phyloP scores from a whole-genome alignment of 106 monocot species.

The Dendrobium officinale region DNA sequence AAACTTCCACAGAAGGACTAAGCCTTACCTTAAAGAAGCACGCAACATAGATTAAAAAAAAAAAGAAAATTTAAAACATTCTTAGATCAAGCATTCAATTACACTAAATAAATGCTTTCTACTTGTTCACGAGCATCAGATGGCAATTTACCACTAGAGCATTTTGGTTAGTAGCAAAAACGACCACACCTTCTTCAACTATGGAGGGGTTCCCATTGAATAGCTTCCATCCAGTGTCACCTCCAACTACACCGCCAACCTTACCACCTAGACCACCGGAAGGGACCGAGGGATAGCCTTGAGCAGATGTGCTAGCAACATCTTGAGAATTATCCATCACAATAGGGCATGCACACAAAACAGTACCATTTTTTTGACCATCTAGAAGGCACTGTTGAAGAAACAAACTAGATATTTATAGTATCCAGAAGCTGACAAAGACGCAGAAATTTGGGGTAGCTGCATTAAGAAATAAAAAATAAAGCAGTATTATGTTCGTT shows the following conservation, averaged over 20 bases:
- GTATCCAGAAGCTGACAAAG: neutral
- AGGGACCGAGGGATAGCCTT: slow-evolving; percentile 38
- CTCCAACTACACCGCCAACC: slow-evolving; percentile 80
- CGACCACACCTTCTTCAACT: slow-evolving; percentile 87
- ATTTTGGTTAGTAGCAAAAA: slow-evolving; percentile 86
- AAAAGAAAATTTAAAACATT: neutral
- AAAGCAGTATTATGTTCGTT: neutral
- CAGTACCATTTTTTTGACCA: slow-evolving; percentile 71
- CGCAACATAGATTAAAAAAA: neutral
- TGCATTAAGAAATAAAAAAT: neutral
- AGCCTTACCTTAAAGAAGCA: slow-evolving; percentile 64
- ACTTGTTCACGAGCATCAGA: slow-evolving; percentile 18
- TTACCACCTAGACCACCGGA: slow-evolving; percentile 71
- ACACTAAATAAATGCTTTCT: neutral
- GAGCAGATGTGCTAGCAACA: slow-evolving; percentile 36
- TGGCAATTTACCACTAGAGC: slow-evolving; percentile 83
- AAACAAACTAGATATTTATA: slow-evolving; percentile 6
- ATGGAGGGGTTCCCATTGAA: slow-evolving; percentile 73
- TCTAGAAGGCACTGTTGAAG: slow-evolving; percentile 65
- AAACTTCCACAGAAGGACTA: slow-evolving; percentile 50
- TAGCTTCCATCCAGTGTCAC: slow-evolving; percentile 69
- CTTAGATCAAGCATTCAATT: neutral
- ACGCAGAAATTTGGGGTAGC: neutral
- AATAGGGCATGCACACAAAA: slow-evolving; percentile 70
- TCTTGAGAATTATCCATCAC: slow-evolving; percentile 36